Base-by-base conservation (phyloP, 2,329 filamentous ascomycete species). In the Nannizzia gypsea region DNA sequence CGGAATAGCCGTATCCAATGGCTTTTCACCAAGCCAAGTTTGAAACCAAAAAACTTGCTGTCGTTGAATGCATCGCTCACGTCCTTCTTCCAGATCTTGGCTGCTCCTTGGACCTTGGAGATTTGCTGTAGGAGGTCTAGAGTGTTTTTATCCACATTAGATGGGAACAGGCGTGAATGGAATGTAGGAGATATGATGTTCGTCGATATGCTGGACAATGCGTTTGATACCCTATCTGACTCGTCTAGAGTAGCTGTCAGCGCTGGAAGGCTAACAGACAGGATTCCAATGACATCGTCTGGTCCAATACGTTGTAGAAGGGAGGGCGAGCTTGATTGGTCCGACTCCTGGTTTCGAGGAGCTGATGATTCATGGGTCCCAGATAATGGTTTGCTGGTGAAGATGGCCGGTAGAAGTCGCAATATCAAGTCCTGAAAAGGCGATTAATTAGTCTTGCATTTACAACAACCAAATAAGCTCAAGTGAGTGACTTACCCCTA, bases 41-140 rank as follows among this genome's bases (percentile, higher is more conserved):
- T 77, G 46, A 84, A 85, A n/a, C 81, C 80, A 69, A 99, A 95
- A 75, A 99, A 92, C 62, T 85, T 86, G 6, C 84, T 70, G 70
- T 99, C 91, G 68, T 95, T 93, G 75, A 97, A 96, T 0, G 90
- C 90, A 70, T 97, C 93, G 0, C 83, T 80, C 1, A 97, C 81
- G 67, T 99, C 95, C 71, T 91, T 96, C 74, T 88, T 95, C 90
- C 92, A 96, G 1, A 84, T 80, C 72, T 95, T 96, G 63, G 92
- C 87, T 59, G 88, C 87, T 65, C 87, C 88, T 2, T 88, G 83
- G 28, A 96, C 79, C 65, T 85, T 85, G 0, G 87, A 83, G 59
- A 97, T 81, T 64, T 92, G 85, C 59, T 87, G 85, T 1, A 97
- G 74, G 13, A 99, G 80, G 13, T 80, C 78, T 58, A 99, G 75